These are phyloP conservation scores for Pythium graminicola DNA, from an alignment of 352 stramenopile species.

Conservation along the genomic window DNA sequence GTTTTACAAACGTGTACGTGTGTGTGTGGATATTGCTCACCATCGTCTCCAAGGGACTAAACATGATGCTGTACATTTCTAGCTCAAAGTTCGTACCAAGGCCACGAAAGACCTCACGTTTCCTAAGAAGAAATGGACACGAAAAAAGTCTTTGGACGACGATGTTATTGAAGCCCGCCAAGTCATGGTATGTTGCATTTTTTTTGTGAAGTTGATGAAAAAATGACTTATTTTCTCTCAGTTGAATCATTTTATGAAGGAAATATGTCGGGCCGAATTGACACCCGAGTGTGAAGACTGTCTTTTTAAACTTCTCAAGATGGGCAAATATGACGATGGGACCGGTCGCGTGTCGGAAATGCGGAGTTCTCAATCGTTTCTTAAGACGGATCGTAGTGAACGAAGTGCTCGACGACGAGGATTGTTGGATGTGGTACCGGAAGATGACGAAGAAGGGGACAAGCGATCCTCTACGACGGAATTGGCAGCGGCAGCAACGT, in stretches of 20 bases:
- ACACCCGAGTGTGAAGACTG: conserved; percentile 33
- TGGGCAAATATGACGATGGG: conserved; percentile 44
- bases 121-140: conserved; percentile 49
- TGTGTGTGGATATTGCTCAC: neutral
- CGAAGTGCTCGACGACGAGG: neutral
- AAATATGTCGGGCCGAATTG: conserved; percentile 37
- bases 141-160: conserved; percentile 39
- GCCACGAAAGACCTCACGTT: conserved; percentile 27
- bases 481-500: conserved; percentile 16
- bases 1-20: conserved; percentile 32
- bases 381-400: conserved; percentile 15
- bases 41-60: no score
- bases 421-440: conserved; percentile 19
- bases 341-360: conserved; percentile 21
- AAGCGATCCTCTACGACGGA: neutral
- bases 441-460: conserved; percentile 20
- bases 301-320: conserved; percentile 52
- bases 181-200: no score
- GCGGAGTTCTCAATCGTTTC: conserved; percentile 3
- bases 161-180: conserved; percentile 61
- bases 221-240: no score
- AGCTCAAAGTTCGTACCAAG: conserved; percentile 31
- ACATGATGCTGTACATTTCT: neutral
- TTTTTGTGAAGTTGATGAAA: no score
- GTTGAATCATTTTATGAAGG: conserved; percentile 71